Conservation (phyloP, 306 rosid species). For the Acacia confusa region DNA sequence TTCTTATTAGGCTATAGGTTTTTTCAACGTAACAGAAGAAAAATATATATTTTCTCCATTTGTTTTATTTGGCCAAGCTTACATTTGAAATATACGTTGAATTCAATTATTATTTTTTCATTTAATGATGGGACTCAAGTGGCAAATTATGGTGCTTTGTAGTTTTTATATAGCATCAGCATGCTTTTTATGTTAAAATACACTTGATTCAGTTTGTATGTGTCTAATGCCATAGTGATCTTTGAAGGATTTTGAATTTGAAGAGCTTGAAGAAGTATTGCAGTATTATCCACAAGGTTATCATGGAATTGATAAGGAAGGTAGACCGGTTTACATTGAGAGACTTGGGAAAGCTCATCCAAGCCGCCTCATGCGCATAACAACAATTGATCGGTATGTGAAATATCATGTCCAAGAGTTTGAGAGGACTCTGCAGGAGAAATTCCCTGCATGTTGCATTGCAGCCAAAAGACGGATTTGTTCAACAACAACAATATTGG, state of each 20-base stretch:
- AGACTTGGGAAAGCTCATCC: constrained; percentile 97
- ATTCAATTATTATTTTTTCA: neutral
- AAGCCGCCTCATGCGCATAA: constrained; percentile 75
- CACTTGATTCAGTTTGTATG: neutral
- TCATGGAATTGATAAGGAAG: constrained; percentile 96
- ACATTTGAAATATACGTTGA: constrained; percentile 12
- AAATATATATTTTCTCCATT: neutral
- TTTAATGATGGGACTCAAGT: neutral
- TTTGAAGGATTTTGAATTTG: constrained; percentile 83
- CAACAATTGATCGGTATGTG: constrained; percentile 82
- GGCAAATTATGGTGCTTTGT: neutral
- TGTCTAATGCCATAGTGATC: constrained; percentile 33
- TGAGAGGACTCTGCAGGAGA: constrained; percentile 81
- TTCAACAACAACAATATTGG: constrained; percentile 89
- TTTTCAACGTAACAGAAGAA: constrained; percentile 7
- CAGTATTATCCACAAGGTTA: constrained; percentile 97
- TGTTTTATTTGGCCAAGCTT: neutral
- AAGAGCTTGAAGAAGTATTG: constrained; percentile 89
- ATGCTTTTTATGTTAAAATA: constrained; percentile 14
- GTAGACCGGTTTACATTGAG: constrained; percentile 95
- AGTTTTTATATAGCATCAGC: constrained; percentile 11
- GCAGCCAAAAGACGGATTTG: constrained; percentile 80
- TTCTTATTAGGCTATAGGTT: neutral
- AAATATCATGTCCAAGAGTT: constrained; percentile 97
- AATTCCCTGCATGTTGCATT: constrained; percentile 95